phyloP scores from a whole-genome alignment of 2,329 filamentous ascomycete genomes.

The Venturia nashicola region DNA sequence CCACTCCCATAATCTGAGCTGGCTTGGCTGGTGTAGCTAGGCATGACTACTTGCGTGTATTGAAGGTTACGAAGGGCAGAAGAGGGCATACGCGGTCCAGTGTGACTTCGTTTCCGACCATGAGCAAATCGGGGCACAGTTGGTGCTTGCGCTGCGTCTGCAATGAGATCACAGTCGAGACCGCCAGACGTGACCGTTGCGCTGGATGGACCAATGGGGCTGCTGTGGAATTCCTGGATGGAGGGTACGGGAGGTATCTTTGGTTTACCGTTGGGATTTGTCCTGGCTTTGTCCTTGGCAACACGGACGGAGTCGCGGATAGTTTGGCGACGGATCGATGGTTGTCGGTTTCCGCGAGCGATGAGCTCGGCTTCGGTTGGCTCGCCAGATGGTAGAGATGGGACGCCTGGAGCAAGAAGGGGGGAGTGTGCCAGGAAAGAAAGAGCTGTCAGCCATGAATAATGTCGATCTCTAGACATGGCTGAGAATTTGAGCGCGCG shows the following conservation, averaged over 20 bases:
- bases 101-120: constrained; percentile 37
- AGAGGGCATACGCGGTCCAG: constrained; percentile 10
- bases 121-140: constrained; percentile 58
- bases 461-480: constrained; percentile 69
- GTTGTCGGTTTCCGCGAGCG: constrained; percentile 19
- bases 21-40: constrained; percentile 14
- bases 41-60: neutral
- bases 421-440: constrained; percentile 90
- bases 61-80: constrained; percentile 1
- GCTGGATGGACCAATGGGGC: constrained; percentile 5
- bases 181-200: neutral
- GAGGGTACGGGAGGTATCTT: constrained; percentile 15
- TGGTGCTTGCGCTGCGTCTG: constrained; percentile 58
- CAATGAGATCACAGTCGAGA: constrained; percentile 28
- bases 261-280: constrained; percentile 17
- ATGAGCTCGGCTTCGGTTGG: constrained; percentile 23
- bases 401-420: constrained; percentile 65
- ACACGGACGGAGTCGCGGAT: constrained; percentile 85
- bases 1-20: constrained; percentile 17
- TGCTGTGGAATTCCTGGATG: constrained; percentile 11
- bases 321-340: constrained; percentile 39
- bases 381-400: constrained; percentile 34
- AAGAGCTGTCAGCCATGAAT: constrained; percentile 85
- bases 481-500: constrained; percentile 94
- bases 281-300: constrained; percentile 58